Base-by-base conservation (phyloP, 139 green algal species). In the Auxenochlorella pyrenoidosa region DNA sequence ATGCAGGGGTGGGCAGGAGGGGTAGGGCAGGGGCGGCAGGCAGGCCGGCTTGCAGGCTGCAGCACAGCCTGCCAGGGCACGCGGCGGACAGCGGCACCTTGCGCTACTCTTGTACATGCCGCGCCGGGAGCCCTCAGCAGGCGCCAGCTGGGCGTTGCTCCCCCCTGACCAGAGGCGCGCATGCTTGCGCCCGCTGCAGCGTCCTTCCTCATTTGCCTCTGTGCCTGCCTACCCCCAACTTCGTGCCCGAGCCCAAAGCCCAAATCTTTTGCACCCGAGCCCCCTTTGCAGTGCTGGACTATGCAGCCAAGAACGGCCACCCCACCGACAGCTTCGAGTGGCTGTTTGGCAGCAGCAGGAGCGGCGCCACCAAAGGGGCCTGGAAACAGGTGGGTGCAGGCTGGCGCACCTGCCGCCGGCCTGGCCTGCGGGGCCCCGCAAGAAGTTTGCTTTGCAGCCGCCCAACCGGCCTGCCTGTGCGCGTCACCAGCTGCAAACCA, bases 291-390 rank as follows among this genome's bases (percentile, higher is more conserved):
- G 75, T 90, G 26, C 66, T 78, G 40, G 66, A 47, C 10, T 94
- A 91, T 86, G 92, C 92, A 24, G 43, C 40, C 10, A 47, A 63
- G 36, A 43, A 92, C 18, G 75, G 51, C 19, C 81, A 88, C 28
- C 76, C 72, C 32, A 73, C 65, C 1, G 78, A 88, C 3, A 88
- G 91, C 79, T 70, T 89, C 38, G 32, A 28, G 30, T 92, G 88
- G 93, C 85, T 94, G 76, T 89, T 91, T 51, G 71, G n/a, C 60
- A 75, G 28, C 73, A 78, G 41, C 73, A 80, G 60, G 88, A 87
- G 80, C 44, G 34, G 32, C 38, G 66, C 41, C 32, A 86, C 66
- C 82, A 86, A 86, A 66, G 82, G 82, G 24, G 85, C 71, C 18
- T 86, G 82, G 82, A 43, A 32, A 18, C 68, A 86, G 80, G 80